Evolutionary conservation across 345 rosid genomes (phyloP).

Genomic region (Lepidium aucheri): DNA sequence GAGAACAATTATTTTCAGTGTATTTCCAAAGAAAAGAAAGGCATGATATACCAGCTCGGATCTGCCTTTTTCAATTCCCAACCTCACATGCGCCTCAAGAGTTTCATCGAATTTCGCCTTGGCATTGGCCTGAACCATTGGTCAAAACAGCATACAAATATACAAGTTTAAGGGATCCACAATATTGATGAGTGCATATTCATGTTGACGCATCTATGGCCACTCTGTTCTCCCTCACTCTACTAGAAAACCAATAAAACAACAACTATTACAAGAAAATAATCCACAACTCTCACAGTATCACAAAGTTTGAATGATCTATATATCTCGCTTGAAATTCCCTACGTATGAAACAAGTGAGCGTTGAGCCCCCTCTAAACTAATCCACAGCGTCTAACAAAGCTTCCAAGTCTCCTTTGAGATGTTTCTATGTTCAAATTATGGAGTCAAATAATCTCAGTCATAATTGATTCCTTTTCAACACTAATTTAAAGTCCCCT

Average conservation of each 20-base stretch:
- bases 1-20: background rate
- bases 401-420: background rate
- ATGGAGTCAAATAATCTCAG: background rate
- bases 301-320: background rate
- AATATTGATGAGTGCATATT: background rate
- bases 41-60: constrained; percentile 58
- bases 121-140: constrained; percentile 57
- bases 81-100: constrained; percentile 78
- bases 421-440: background rate
- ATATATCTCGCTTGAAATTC: background rate
- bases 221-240: background rate
- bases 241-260: background rate
- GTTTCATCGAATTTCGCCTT: constrained; percentile 74
- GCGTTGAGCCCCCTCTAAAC: background rate
- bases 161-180: background rate
- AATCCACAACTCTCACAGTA: background rate
- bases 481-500: background rate
- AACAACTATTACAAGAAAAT: background rate
- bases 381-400: background rate
- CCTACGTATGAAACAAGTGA: background rate
- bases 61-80: constrained; percentile 67
- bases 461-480: background rate
- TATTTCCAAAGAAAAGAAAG: background rate
- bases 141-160: background rate
- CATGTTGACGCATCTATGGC: background rate